Base-by-base conservation (phyloP, 2,329 filamentous ascomycete genomes). In the Penicillium sp. region DNA sequence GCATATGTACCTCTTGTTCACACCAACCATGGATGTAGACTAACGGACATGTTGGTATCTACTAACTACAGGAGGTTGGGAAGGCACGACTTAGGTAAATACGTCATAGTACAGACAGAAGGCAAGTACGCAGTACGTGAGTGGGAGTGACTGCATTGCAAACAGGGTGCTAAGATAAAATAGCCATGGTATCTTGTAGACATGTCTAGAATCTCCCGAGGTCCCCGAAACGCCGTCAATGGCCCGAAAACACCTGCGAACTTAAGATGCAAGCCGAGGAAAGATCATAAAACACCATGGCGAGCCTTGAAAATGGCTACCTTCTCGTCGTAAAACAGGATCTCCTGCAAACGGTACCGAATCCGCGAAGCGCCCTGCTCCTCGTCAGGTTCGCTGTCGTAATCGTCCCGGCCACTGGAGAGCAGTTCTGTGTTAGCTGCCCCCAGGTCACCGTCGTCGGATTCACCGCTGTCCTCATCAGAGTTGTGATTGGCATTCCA, bases 251-350 rank as follows among this genome's bases (percentile, higher is more conserved):
- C 16, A 14, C 18, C 9, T 16, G 34, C 39, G 27, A 18, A 36
- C 35, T 31, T 29, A 46, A 38, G 30, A 41, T 49, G 37, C 36
- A 42, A 40, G 19, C 38, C 29, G 33, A 52, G 14, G 37, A 28
- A 28, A 45, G 10, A 46, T 67, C 60, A 74, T 39, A 75, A 61
- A 55, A 67, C 62, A 41, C 80, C 83, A 69, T 88, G 84, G 52
- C 88, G 79, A 28, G 86, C 86, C 67, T 86, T 87, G 72, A 92
- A 92, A 50, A 92, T 84, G 25, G 86, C 83, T 45, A 89, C 82
- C 69, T 89, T 88, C 65, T 92, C 88, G 65, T 92, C 88, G 62
- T 89, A 91, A 68, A 89, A 92, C 54, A 91, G 69, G 55, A 93
- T 92, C 73, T 92, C 87, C 53, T 87, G 76, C 57, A 92, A 72